Evolutionary conservation across 176 grass and related monocot species (phyloP), one percentile per base, ranked within the genome.

Genomic region (Thalia dealbata): DNA sequence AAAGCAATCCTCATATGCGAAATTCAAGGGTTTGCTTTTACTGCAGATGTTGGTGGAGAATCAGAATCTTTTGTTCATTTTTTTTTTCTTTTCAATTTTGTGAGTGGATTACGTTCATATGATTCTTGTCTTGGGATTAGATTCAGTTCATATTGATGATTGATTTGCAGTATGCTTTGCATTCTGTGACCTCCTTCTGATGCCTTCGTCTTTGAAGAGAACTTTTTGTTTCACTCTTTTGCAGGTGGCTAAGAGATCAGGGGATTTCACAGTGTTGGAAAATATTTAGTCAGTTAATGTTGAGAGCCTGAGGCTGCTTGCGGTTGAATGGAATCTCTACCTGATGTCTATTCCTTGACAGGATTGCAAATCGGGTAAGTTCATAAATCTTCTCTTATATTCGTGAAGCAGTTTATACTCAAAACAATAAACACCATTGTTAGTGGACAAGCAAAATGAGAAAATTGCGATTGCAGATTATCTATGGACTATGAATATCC

Each of bases 281-380:
- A 24, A 16, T 68, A 67, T 29, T 12, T 5, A 11, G 61, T 14
- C 4, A 22, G 16, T 21, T 18, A 23, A 3, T 27, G 19, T 22
- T 10, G 24, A 30, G 65, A 68, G 38, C 65, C 22, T 68, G 25
- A 68, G 32, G 35, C 65, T 68, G 35, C 22, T 44, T 21, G 35
- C 32, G 70, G 70, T 16, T 66, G n/a, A 32, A 82, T 91, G 70
- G 88, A 87, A 72, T 42, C 64, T 14, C 60, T 84, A 66, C 82
- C 82, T 43, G 85, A 87, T 78, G 84, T 91, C 64, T 91, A 91
- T 26, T 82, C 88, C 3, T 78, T 91, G 82, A 87, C 88, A 58
- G 76, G 82, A 63, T 74, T 87, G 60, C 88, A 91, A 59, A 91
- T 91, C 26, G 85, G 88, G 88, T 87, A 77, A 72, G 59, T 30